Conservation (phyloP, 306 rosid genomes). For the Quillaja saponaria region DNA sequence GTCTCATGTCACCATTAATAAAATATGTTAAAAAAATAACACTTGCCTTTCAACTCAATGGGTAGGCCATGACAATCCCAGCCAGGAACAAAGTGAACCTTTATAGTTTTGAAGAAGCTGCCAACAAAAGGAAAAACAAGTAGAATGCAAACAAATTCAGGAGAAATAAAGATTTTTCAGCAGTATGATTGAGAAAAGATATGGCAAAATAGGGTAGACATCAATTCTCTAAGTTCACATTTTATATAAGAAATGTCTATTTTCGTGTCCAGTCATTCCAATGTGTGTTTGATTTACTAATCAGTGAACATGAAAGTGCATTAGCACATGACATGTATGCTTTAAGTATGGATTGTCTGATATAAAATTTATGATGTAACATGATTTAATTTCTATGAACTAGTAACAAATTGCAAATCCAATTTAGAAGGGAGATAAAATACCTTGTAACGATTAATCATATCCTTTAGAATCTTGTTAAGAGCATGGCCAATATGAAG, state of each 20-base stretch:
- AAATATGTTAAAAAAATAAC: constrained; percentile 12
- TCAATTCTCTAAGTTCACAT: too few species aligned
- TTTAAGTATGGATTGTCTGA: constrained; percentile 4
- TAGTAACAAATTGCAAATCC: constrained; percentile 20
- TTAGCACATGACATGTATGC: constrained; percentile 16
- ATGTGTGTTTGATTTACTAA: too few species aligned
- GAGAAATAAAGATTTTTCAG: too few species aligned
- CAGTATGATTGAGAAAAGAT: too few species aligned
- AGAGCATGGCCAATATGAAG: constrained; percentile 98
- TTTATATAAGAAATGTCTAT: too few species aligned
- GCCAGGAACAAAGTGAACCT: constrained; percentile 92
- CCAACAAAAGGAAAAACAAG: constrained; percentile 24
- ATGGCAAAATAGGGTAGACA: too few species aligned
- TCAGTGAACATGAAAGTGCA: background rate
- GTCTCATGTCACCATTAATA: too few species aligned
- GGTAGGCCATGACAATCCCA: constrained; percentile 99
- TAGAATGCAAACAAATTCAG: background rate
- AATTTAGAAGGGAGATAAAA: constrained; percentile 21
- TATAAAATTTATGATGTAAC: background rate
- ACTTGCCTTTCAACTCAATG: constrained; percentile 96
- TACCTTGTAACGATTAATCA: constrained; percentile 95
- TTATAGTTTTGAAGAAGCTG: constrained; percentile 94
- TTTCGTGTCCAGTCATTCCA: too few species aligned
- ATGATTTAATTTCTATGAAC: background rate
- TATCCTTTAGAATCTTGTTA: constrained; percentile 94